Conservation (phyloP, 2,329 filamentous ascomycete species). For the Colletotrichum tanaceti region DNA sequence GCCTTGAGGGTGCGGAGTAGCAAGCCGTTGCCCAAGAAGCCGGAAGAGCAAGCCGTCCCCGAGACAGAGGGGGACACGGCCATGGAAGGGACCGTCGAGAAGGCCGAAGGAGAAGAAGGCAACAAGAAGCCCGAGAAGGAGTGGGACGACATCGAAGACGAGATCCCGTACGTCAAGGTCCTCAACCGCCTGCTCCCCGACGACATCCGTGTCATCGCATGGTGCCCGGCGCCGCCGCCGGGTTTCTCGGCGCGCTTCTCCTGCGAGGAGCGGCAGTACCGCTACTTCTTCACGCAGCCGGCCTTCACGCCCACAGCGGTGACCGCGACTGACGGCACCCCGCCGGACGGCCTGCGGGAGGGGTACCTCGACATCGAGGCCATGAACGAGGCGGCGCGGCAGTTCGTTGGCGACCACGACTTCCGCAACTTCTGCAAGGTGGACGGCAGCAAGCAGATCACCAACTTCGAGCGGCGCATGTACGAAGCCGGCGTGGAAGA, state of each 20-base stretch:
- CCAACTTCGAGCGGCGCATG: slow-evolving; percentile 82
- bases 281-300: slow-evolving; percentile 98
- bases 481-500: slow-evolving; percentile 83
- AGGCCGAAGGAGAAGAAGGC: slow-evolving; percentile 41
- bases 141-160: slow-evolving; percentile 79
- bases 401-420: slow-evolving; percentile 87
- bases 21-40: slow-evolving; percentile 64
- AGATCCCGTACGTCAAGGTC: slow-evolving; percentile 84
- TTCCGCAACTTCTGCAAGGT: slow-evolving; percentile 98
- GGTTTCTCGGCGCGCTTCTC: slow-evolving; percentile 93
- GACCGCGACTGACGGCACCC: slow-evolving; percentile 52
- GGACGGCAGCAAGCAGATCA: slow-evolving; percentile 88
- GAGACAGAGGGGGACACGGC: slow-evolving; percentile 43
- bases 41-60: slow-evolving; percentile 43
- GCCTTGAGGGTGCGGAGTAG: slow-evolving; percentile 85
- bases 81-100: slow-evolving; percentile 63
- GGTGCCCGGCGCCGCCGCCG: slow-evolving; percentile 84
- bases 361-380: slow-evolving; percentile 89
- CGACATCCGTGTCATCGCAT: slow-evolving; percentile 91
- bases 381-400: slow-evolving; percentile 84
- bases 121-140: slow-evolving; percentile 48
- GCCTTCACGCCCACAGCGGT: slow-evolving; percentile 77
- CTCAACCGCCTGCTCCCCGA: slow-evolving; percentile 89
- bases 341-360: slow-evolving; percentile 56
- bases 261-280: slow-evolving; percentile 90